A percentile compares a stretch with the other conserved stretches of the same genome.
Evolutionary conservation across 1,139 yeast genomes (phyloP).

Genomic region (Arxiozyma heterogenica): DNA sequence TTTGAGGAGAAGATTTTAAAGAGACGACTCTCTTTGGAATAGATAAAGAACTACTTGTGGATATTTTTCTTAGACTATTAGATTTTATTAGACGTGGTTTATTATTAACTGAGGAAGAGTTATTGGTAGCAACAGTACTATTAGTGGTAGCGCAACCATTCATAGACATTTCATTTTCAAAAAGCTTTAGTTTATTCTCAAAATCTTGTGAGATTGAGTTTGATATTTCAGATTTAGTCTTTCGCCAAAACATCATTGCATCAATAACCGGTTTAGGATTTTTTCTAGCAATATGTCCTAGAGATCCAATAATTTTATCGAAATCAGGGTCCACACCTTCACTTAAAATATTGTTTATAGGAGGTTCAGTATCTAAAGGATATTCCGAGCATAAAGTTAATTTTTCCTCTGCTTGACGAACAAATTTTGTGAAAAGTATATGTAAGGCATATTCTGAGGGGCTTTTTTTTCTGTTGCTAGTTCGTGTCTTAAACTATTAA

Average conservation of each 20-base stretch:
- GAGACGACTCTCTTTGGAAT: slow-evolving; percentile 30
- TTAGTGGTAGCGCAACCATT: slow-evolving; percentile 3
- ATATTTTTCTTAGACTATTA: slow-evolving; percentile 5
- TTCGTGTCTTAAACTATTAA: slow-evolving; percentile 32
- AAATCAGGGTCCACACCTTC: slow-evolving; percentile 82
- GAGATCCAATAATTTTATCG: slow-evolving; percentile 73
- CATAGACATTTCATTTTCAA: slow-evolving; percentile 16
- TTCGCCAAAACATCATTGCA: slow-evolving; percentile 97
- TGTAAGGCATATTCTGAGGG: slow-evolving; percentile 93
- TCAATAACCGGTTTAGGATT: slow-evolving; percentile 96
- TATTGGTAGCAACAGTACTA: slow-evolving; percentile 4
- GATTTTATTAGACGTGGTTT: not conserved
- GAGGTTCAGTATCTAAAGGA: slow-evolving; percentile 67
- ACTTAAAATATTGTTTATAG: slow-evolving; percentile 69
- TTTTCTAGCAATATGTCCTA: slow-evolving; percentile 82
- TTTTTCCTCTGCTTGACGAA: slow-evolving; percentile 84
- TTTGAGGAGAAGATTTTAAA: slow-evolving; percentile 28
- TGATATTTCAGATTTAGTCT: slow-evolving; percentile 80
- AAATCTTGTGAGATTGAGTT: slow-evolving; percentile 60
- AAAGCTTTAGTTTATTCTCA: slow-evolving; percentile 30
- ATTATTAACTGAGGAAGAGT: slow-evolving; percentile 5
- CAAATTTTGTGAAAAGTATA: slow-evolving; percentile 89
- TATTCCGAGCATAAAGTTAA: slow-evolving; percentile 63
- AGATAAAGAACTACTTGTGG: slow-evolving; percentile 23
- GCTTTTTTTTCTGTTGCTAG: slow-evolving; percentile 61